Percentiles rank a stretch among this genome's conserved stretches.
These are phyloP conservation scores for Komagataella populi DNA, from an alignment of 805 yeast genomes.

Conservation along the genomic window DNA sequence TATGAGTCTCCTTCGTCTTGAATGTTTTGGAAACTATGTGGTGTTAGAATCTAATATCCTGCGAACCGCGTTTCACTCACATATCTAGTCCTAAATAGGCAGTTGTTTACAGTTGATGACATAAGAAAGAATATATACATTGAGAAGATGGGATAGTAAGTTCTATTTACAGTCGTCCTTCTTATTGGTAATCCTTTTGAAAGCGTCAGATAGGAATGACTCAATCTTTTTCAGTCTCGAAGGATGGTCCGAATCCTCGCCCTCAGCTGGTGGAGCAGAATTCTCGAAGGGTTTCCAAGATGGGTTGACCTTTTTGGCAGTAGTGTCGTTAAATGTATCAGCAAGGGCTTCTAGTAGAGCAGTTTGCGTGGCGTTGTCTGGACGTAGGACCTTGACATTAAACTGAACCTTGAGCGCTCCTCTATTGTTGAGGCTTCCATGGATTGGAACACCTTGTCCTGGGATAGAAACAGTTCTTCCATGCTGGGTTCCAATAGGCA, in stretches of 20 bases:
- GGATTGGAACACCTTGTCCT: conserved; percentile 74
- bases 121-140: neutral
- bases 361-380: conserved; percentile 72
- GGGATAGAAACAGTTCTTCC: conserved; percentile 68
- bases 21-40: neutral
- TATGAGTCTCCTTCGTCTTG: neutral
- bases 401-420: conserved; percentile 75
- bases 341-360: conserved; percentile 91
- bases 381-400: conserved; percentile 57
- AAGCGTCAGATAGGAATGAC: conserved; percentile 41
- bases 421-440: conserved; percentile 26
- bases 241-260: conserved; percentile 20
- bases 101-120: neutral
- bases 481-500: conserved; percentile 73
- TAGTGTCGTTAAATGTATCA: conserved; percentile 69
- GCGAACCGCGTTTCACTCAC: neutral
- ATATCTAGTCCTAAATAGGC: neutral
- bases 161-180: conserved; percentile 5
- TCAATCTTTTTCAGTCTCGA: conserved; percentile 42
- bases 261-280: conserved; percentile 5
- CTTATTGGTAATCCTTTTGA: conserved; percentile 26
- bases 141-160: neutral
- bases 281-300: conserved; percentile 23
- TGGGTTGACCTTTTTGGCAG: conserved; percentile 60
- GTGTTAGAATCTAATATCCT: neutral